phyloP scores from a whole-genome alignment of 257 asterid species.

The Verbascum thapsus region DNA sequence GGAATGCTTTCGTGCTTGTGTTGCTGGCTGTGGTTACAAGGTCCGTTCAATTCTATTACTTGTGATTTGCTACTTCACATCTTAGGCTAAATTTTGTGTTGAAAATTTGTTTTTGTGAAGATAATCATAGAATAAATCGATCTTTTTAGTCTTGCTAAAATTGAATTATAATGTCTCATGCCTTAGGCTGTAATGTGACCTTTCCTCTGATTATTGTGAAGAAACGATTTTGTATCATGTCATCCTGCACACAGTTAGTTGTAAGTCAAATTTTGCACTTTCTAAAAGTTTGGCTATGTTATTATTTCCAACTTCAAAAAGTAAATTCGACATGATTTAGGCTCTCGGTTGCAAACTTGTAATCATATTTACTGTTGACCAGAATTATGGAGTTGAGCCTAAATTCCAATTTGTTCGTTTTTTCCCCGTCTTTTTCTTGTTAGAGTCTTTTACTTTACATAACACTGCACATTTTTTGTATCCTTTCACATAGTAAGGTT shows the following conservation, averaged over 20 bases:
- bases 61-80: conserved; percentile 1
- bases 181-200: background rate
- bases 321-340: background rate
- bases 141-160: background rate
- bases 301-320: background rate
- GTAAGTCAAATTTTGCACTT: background rate
- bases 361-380: background rate
- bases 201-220: background rate
- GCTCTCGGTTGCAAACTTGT: background rate
- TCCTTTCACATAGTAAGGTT: background rate
- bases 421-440: too few relatives aligned
- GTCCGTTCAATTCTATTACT: conserved; percentile 35
- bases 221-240: background rate
- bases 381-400: too few relatives aligned
- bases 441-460: too few relatives aligned
- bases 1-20: conserved; percentile 81
- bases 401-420: too few relatives aligned
- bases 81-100: background rate
- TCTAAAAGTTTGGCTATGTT: too few relatives aligned
- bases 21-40: conserved; percentile 82
- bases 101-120: background rate
- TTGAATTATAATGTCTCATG: background rate
- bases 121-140: background rate
- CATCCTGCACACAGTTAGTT: background rate
- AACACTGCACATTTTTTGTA: background rate